Conservation (phyloP, 495 filamentous ascomycete genomes). For the Amphirosellinia nigrospora region DNA sequence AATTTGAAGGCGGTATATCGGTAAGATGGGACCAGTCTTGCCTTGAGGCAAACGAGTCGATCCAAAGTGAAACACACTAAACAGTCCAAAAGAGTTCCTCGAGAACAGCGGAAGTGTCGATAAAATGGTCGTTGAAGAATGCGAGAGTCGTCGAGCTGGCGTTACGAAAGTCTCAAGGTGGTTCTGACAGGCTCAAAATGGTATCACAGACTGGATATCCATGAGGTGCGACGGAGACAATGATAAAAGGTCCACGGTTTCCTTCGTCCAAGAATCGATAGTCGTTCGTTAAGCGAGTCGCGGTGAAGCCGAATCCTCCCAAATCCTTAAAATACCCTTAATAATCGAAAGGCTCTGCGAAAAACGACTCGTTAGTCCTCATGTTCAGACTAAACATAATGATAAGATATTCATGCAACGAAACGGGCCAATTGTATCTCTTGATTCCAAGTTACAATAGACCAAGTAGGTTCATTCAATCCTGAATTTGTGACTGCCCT, state of each 20-base stretch:
- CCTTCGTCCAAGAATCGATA: neutral
- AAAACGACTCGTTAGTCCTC: neutral
- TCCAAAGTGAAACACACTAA: neutral
- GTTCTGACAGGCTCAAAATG: neutral
- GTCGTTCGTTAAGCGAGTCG: neutral
- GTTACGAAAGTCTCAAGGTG: slow-evolving; percentile 12
- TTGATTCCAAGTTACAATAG: neutral
- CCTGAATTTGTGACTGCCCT: no score
- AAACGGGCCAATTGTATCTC: neutral
- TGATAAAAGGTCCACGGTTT: neutral
- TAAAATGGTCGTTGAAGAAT: neutral
- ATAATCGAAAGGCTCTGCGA: neutral
- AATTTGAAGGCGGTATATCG: slow-evolving; percentile 8
- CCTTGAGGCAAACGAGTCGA: neutral
- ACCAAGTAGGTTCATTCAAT: neutral
- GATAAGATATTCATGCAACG: neutral
- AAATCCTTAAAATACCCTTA: neutral
- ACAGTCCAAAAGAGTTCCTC: neutral
- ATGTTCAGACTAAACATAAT: neutral
- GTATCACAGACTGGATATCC: neutral
- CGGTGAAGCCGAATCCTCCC: neutral
- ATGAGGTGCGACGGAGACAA: neutral
- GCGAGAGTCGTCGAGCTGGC: slow-evolving; percentile 16
- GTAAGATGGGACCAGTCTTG: neutral
- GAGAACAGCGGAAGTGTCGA: neutral